Percentiles rank a stretch among this genome's conserved stretches.
phyloP scores from a whole-genome alignment of 2,329 filamentous ascomycete species.

The Nigrospora osmanthi region DNA sequence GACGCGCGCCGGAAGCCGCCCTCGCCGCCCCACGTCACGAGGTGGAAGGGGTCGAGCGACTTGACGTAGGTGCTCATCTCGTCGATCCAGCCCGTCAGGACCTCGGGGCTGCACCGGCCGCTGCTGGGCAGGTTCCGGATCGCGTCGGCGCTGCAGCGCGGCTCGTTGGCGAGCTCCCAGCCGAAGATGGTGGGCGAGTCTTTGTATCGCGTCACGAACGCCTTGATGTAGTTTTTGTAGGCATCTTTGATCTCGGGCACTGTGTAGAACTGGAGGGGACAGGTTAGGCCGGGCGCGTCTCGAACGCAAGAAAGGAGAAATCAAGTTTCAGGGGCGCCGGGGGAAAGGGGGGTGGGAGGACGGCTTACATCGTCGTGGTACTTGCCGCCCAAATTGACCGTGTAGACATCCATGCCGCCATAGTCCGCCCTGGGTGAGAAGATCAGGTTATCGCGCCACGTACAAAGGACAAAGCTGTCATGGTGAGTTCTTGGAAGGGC shows the following conservation, averaged over 20 bases:
- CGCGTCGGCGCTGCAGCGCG: constrained; percentile 37
- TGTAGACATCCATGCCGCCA: constrained; percentile 52
- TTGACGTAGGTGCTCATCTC: constrained; percentile 50
- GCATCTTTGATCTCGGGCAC: constrained; percentile 41
- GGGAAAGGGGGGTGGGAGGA: background rate
- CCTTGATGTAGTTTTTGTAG: constrained; percentile 50
- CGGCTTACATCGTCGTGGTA: constrained; percentile 40
- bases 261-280: constrained; percentile 33
- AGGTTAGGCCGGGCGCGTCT: background rate
- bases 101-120: constrained; percentile 28
- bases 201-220: constrained; percentile 51
- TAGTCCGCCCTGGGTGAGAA: constrained; percentile 38
- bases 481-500: too few relatives aligned
- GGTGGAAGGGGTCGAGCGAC: constrained; percentile 39
- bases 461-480: too few relatives aligned
- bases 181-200: constrained; percentile 53
- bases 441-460: too few relatives aligned
- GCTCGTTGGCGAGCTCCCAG: constrained; percentile 62
- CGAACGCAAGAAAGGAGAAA: background rate
- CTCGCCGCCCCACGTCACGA: constrained; percentile 50
- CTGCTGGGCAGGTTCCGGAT: constrained; percentile 36
- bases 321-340: too few relatives aligned
- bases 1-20: constrained; percentile 44
- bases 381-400: constrained; percentile 41
- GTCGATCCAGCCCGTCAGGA: constrained; percentile 38